Base-by-base conservation (phyloP, 805 yeast species). In the Kodamaea lidongshanica region DNA sequence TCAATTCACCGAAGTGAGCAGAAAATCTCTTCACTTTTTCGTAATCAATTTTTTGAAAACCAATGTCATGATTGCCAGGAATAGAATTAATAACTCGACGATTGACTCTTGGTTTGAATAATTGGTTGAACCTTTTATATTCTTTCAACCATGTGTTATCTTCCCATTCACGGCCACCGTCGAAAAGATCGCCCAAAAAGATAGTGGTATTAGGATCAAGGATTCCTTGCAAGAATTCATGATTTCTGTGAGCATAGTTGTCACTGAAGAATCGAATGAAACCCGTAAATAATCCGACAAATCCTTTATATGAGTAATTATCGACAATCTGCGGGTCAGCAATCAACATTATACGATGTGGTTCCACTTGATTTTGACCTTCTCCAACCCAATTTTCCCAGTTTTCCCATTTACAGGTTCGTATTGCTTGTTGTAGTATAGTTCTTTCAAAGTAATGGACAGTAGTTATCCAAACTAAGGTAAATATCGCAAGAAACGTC, bases 311-410 rank as follows among this genome's bases (percentile, higher is more conserved):
- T 0, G 97, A 82, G 54, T 82, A 74, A 15, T 67, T 80, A 49
- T 92, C 99, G 46, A 92, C 80, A 24, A 92, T 67, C 53, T 92
- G 99, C 0, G 98, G 98, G 50, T 92, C 99, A 0, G 96, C 97
- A 19, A 85, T 66, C 8, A 92, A 16, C 3, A 56, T 61, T 5
- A 82, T 63, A 34, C 74, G 53, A 45, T 73, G 74, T 2, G 74
- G 68, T 2, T 48, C 46, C 3, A 40, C 45, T 15, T 46, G 38
- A 10, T 4, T 12, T 6, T 14, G 23, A 11, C 17, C 13, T n/a
- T 13, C 7, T 4, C 50, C 19, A 3, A 29, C 14, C 84, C 85
- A 77, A 4, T 53, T 26, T 41, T 79, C 86, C 88, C 89, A 81
- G 1, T 50, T 51, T 2, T 54, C 45, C 95, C 95, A 87, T 4